Evolutionary conservation across 108 stramenopile species (phyloP), one percentile per base, ranked within the genome.

Genomic region (Nitzschia sp.): DNA sequence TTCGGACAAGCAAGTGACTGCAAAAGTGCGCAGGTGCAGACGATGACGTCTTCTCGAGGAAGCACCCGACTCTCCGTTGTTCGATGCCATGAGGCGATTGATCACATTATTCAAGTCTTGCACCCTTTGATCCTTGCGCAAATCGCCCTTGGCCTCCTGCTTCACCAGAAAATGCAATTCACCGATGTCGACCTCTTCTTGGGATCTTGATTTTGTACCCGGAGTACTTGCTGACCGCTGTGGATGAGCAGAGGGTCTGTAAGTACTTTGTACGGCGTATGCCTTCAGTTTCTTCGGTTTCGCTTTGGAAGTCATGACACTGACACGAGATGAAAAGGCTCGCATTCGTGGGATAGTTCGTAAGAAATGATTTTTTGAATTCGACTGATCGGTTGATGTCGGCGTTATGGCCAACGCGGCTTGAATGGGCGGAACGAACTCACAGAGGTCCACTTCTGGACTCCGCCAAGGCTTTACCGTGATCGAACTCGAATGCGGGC

Each of bases 61-160:
- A 1, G 66, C 50, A 33, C 63, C 58, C 32, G 77, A 56, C n/a
- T 72, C 63, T n/a, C 78, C 76, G 33, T 74, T 75, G 21, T 93
- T 78, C 3, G 73, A 58, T 9, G 81, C 63, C 77, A 99, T 80
- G 17, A 99, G 77, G 22, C 98, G 87, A 70, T 99, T 99, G 50
- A 99, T 93, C 30, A 97, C 94, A 58, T 89, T 96, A 73, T 95
- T 96, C 53, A 97, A 79, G 63, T 99, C 99, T 85, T 99, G 98
- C 35, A 99, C 92, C 46, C 98, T 87, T 29, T 97, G 96, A 72
- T 99, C 99, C 84, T 99, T 99, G 26, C 99, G 80, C 30, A 99
- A 84, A 67, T 99, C 99, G 9, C 99, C 99, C 63, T 94, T 91
- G 22, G 83, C 88, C 69, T 99, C 99, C 73, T 96, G 88, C 77